Evolutionary conservation across 2,329 filamentous ascomycete genomes (phyloP).

Genomic region (Alternaria ventricosa): DNA sequence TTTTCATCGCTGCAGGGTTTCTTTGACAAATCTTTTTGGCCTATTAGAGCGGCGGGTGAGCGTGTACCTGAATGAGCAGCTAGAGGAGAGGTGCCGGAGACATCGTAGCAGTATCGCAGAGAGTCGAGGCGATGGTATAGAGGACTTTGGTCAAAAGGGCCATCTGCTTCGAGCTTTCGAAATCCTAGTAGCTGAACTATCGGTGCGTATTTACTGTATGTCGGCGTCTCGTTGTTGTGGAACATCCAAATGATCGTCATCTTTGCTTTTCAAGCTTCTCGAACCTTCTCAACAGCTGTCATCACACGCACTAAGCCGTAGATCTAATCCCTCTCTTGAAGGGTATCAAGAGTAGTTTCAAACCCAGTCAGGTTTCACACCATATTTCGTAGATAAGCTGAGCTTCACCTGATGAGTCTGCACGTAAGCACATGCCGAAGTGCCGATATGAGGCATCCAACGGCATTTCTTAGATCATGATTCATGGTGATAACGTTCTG

Average conservation of each 20-base stretch:
- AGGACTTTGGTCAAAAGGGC: not conserved
- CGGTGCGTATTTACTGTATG: not conserved
- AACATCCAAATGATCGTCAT: not conserved
- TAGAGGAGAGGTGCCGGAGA: not conserved
- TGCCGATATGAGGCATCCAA: slow-evolving; percentile 5
- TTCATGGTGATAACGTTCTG: not conserved
- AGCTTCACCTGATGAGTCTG: not conserved
- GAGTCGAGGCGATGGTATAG: not conserved
- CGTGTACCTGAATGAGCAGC: slow-evolving; percentile 7
- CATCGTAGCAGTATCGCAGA: not conserved
- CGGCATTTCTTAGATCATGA: not conserved
- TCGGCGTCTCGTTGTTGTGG: not conserved
- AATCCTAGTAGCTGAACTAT: not conserved
- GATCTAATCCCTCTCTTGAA: not conserved
- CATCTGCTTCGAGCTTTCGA: not conserved
- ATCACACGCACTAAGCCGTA: not conserved
- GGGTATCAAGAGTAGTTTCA: not conserved
- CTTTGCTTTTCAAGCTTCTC: not conserved
- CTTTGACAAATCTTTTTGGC: slow-evolving; percentile 24
- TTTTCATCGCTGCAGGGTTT: not conserved
- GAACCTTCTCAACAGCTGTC: not conserved
- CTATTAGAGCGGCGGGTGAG: slow-evolving; percentile 8
- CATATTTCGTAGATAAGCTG: not conserved
- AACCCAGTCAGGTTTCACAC: not conserved
- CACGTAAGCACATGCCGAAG: slow-evolving; percentile 7